Percentiles rank a stretch among this genome's conserved stretches.
Conservation (phyloP, 306 rosid genomes). For the Hylodesmum podocarpum region DNA sequence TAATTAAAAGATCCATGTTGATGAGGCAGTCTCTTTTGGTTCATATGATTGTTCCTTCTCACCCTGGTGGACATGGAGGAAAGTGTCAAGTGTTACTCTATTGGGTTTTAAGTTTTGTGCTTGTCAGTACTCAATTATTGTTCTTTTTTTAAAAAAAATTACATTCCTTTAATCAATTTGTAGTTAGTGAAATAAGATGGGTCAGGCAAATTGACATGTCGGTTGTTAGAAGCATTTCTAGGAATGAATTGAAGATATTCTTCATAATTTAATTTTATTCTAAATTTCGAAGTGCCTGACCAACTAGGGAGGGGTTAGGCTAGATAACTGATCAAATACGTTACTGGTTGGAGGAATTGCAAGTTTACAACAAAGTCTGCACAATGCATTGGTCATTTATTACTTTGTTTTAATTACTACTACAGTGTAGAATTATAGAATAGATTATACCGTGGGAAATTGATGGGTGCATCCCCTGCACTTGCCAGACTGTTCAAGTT, state of each 20-base stretch:
- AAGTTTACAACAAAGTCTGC: conserved; percentile 17
- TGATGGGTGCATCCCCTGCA: conserved; percentile 26
- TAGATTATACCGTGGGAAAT: conserved; percentile 8
- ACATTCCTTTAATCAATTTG: not conserved
- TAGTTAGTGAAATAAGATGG: not conserved
- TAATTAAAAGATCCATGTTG: conserved; percentile 41
- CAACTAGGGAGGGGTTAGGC: conserved; percentile 22
- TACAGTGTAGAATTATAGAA: not conserved
- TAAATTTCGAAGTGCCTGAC: conserved; percentile 16
- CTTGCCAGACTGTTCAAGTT: conserved; percentile 17
- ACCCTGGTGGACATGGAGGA: conserved; percentile 14
- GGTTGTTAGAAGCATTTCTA: conserved; percentile 18
- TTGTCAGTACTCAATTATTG: conserved; percentile 36
- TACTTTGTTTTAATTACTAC: conserved; percentile 13
- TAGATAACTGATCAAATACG: conserved; percentile 29
- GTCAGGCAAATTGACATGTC: conserved; percentile 23
- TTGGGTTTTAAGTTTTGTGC: conserved; percentile 20
- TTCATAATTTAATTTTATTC: conserved; percentile 27
- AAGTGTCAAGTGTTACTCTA: conserved; percentile 33
- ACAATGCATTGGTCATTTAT: conserved; percentile 10
- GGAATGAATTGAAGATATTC: conserved; percentile 33
- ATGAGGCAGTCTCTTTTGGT: conserved; percentile 36
- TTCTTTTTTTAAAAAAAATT: not conserved
- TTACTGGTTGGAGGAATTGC: not conserved
- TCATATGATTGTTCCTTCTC: conserved; percentile 37